phyloP scores from a whole-genome alignment of 768 basidiomycete species.

The Termitomyces eurrhizus region DNA sequence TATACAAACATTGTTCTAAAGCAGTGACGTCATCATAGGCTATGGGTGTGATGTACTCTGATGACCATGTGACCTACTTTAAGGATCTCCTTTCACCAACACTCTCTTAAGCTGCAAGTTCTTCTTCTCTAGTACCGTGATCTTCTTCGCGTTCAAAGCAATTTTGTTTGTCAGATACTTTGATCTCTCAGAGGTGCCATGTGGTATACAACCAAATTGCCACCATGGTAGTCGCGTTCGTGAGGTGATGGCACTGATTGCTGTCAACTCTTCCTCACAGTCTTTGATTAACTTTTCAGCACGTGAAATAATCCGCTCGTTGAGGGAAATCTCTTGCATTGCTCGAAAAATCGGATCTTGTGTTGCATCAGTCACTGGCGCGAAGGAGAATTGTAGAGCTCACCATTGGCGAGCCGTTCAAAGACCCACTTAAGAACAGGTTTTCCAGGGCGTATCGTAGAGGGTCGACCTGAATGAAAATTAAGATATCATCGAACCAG shows the following conservation, averaged over 20 bases:
- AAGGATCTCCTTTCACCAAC: conserved; percentile 33
- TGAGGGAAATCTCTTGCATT: conserved; percentile 76
- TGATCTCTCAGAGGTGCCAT: conserved; percentile 55
- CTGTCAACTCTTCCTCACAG: conserved; percentile 74
- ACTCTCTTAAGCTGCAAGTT: conserved; percentile 65
- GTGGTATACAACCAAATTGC: conserved; percentile 36
- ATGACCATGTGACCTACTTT: background rate
- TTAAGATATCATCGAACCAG: background rate
- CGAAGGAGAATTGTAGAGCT: conserved; percentile 14
- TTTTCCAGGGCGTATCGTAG: conserved; percentile 83
- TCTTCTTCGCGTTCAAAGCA: conserved; percentile 59
- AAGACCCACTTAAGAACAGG: conserved; percentile 89
- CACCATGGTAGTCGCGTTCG: conserved; percentile 35
- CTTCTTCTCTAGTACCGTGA: conserved; percentile 66
- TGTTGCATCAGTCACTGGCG: conserved; percentile 3
- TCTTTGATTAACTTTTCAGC: conserved; percentile 62
- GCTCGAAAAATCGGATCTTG: conserved; percentile 77
- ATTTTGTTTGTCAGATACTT: conserved; percentile 75
- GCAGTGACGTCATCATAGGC: no score
- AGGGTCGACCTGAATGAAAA: conserved; percentile 62
- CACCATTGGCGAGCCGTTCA: conserved; percentile 74
- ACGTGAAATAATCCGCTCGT: conserved; percentile 58
- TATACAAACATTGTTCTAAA: no score
- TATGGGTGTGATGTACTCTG: background rate
- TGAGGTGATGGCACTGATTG: conserved; percentile 63